phyloP scores from a whole-genome alignment of 2,329 filamentous ascomycete genomes.

The Neoscytalidium dimidiatum region DNA sequence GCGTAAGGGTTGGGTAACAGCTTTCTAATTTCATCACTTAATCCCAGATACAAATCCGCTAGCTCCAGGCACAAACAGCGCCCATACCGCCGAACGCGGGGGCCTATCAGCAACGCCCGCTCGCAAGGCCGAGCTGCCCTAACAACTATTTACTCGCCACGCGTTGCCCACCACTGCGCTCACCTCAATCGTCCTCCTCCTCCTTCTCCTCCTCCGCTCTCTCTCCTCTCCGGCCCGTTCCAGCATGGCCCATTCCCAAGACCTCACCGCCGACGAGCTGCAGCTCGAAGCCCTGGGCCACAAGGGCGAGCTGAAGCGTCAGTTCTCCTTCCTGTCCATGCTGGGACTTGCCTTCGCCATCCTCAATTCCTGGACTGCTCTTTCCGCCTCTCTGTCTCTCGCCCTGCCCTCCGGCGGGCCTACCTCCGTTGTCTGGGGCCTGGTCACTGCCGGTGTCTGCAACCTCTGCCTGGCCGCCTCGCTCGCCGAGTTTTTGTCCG shows the following conservation, averaged over 20 bases:
- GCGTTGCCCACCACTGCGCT: not conserved
- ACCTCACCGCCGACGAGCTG: slow-evolving; percentile 33
- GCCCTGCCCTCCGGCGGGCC: slow-evolving; percentile 71
- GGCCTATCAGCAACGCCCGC: slow-evolving; percentile 6
- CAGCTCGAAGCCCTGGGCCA: slow-evolving; percentile 52
- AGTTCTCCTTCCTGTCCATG: slow-evolving; percentile 62
- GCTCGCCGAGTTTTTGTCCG: slow-evolving; percentile 70
- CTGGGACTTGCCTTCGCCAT: slow-evolving; percentile 64
- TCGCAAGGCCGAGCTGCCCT: not conserved
- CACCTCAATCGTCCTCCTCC: not conserved
- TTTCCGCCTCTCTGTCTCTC: slow-evolving; percentile 59
- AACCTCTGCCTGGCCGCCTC: slow-evolving; percentile 70
- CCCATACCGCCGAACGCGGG: slow-evolving; percentile 19
- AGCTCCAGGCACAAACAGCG: slow-evolving; percentile 17
- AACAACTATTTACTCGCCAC: slow-evolving; percentile 16
- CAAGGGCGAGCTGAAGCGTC: slow-evolving; percentile 59
- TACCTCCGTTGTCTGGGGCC: slow-evolving; percentile 72
- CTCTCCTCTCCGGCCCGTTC: not conserved
- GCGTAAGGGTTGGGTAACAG: slow-evolving; percentile 8
- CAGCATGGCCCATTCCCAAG: slow-evolving; percentile 3
- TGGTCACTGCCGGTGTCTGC: slow-evolving; percentile 58
- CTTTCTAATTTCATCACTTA: slow-evolving; percentile 20
- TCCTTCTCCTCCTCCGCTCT: not conserved
- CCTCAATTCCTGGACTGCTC: slow-evolving; percentile 64
- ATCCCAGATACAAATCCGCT: slow-evolving; percentile 15